A percentile compares a stretch with the other conserved stretches of the same genome.
These are phyloP conservation scores for Ophiocordyceps australis DNA, from an alignment of 2,329 filamentous ascomycete genomes.

Conservation along the genomic window DNA sequence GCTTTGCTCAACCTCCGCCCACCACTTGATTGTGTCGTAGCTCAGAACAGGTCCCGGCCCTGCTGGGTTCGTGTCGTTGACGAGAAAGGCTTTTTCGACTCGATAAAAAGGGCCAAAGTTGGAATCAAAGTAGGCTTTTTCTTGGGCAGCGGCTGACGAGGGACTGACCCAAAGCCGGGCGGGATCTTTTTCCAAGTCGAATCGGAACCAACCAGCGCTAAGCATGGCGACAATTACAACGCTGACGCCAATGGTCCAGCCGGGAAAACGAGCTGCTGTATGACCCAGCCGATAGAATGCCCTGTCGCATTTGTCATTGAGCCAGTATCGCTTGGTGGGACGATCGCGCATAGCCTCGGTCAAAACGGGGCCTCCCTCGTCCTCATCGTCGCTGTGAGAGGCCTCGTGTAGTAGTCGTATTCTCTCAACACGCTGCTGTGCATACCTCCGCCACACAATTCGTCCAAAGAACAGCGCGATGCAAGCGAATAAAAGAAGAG, in stretches of 20 bases:
- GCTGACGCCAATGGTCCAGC: constrained; percentile 60
- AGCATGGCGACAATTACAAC: constrained; percentile 60
- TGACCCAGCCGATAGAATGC: constrained; percentile 69
- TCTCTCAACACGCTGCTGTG: constrained; percentile 58
- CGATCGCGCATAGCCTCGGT: constrained; percentile 62
- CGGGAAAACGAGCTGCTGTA: constrained; percentile 66
- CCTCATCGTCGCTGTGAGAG: constrained; percentile 75
- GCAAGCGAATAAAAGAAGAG: constrained; percentile 51
- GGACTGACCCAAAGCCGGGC: constrained; percentile 95
- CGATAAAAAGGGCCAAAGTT: constrained; percentile 95
- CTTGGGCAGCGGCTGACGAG: constrained; percentile 71
- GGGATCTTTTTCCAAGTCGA: constrained; percentile 79
- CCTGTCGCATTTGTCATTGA: constrained; percentile 70
- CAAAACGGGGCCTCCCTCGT: constrained; percentile 65
- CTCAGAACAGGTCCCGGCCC: constrained; percentile 62
- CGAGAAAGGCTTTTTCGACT: constrained; percentile 80
- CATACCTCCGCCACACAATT: constrained; percentile 56
- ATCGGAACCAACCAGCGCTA: constrained; percentile 75
- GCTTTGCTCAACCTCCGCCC: constrained; percentile 75
- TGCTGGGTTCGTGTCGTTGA: constrained; percentile 58
- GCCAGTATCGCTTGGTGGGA: constrained; percentile 58
- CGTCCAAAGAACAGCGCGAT: constrained; percentile 52
- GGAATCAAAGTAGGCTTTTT: constrained; percentile 84
- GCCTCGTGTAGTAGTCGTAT: constrained; percentile 77
- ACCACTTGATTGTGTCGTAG: constrained; percentile 83